Conservation (phyloP, 805 yeast species). For the Kuraishia molischiana region DNA sequence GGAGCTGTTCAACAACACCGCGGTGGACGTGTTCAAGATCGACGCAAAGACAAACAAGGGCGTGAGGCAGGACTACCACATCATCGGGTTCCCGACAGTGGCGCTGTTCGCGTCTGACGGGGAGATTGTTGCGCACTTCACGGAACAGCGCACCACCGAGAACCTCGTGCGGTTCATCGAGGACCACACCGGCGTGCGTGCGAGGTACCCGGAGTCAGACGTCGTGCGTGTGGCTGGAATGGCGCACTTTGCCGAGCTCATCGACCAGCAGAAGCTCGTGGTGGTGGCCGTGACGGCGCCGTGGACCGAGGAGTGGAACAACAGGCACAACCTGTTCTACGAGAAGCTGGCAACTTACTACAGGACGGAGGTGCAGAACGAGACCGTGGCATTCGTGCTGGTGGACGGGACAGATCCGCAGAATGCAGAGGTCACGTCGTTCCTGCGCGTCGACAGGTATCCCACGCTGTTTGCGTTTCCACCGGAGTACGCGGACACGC, state of each 20-base stretch:
- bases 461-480: slow-evolving; percentile 20
- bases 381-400: slow-evolving; percentile 14
- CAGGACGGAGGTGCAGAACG: slow-evolving; percentile 11
- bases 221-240: slow-evolving; percentile 6
- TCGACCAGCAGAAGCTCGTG: slow-evolving; percentile 9
- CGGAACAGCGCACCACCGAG: slow-evolving; percentile 21
- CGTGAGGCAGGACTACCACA: slow-evolving; percentile 26
- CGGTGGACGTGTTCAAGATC: slow-evolving; percentile 24
- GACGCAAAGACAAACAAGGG: slow-evolving; percentile 23
- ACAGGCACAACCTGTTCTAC: slow-evolving; percentile 19
- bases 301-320: slow-evolving; percentile 23
- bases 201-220: slow-evolving; percentile 18
- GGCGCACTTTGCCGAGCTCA: slow-evolving; percentile 7
- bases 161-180: slow-evolving; percentile 20
- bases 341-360: slow-evolving; percentile 19
- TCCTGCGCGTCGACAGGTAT: slow-evolving; percentile 16
- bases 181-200: slow-evolving; percentile 22
- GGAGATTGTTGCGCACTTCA: slow-evolving; percentile 27
- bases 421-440: slow-evolving; percentile 15
- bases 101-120: slow-evolving; percentile 30
- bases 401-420: slow-evolving; percentile 22
- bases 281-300: slow-evolving; percentile 26
- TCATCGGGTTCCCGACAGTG: slow-evolving; percentile 39
- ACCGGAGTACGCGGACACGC: slow-evolving; percentile 9
- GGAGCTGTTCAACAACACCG: slow-evolving; percentile 28